Percentiles rank a stretch among this genome's conserved stretches.
These are phyloP conservation scores for Boechera divaricarpa DNA, from an alignment of 345 rosid species.

Conservation along the genomic window DNA sequence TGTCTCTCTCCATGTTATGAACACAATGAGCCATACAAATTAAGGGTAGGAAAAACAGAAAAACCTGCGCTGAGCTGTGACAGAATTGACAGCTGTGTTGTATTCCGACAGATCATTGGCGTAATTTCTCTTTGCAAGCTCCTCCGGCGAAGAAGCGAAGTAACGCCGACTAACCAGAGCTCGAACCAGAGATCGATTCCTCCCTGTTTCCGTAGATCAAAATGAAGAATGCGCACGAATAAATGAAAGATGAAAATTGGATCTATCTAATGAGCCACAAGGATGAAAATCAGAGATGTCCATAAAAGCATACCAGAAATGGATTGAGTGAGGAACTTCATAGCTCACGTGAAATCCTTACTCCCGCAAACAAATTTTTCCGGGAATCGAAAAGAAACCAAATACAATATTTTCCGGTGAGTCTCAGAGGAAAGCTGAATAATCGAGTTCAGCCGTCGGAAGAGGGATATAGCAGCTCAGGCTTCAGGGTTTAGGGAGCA, in stretches of 20 bases:
- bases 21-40: background rate
- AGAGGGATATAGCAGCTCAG: conserved; percentile 5
- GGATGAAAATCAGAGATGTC: background rate
- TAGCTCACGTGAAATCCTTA: conserved; percentile 28
- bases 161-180: conserved; percentile 53
- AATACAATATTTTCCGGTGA: conserved; percentile 29
- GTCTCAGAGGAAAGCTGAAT: conserved; percentile 8
- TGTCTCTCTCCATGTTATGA: no score
- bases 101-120: conserved; percentile 78
- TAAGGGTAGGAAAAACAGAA: background rate
- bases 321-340: conserved; percentile 65
- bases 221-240: background rate
- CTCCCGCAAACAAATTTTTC: background rate
- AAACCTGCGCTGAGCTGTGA: conserved; percentile 72
- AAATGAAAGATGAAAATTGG: conserved; percentile 14
- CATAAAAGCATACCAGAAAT: conserved; percentile 40
- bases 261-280: conserved; percentile 22
- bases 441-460: conserved; percentile 37
- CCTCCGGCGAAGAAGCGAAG: conserved; percentile 58
- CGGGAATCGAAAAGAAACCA: background rate
- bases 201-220: conserved; percentile 44
- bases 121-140: conserved; percentile 69
- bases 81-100: conserved; percentile 69
- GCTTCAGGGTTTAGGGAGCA: conserved; percentile 34
- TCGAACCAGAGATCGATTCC: conserved; percentile 55